Evolutionary conservation across 495 filamentous ascomycete species (phyloP).

Genomic region (Penicillium malachiteum): DNA sequence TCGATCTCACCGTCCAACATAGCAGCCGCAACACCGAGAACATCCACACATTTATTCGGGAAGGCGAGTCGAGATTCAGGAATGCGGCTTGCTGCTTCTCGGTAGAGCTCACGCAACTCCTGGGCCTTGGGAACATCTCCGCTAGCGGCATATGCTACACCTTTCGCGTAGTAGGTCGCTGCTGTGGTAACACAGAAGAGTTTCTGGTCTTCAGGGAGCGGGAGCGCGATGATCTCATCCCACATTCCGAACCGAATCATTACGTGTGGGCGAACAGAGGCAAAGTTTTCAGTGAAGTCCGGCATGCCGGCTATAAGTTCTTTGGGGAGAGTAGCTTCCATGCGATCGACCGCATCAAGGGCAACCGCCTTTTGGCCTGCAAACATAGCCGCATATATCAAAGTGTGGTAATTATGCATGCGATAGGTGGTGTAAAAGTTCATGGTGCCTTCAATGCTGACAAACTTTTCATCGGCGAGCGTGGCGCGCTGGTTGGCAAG

Average conservation of each 20-base stretch:
- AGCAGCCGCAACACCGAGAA: conserved; percentile 53
- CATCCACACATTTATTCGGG: conserved; percentile 59
- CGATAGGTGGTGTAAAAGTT: conserved; percentile 69
- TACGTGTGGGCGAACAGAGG: conserved; percentile 59
- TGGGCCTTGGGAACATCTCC: conserved; percentile 46
- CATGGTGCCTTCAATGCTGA: conserved; percentile 43
- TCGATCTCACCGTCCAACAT: conserved; percentile 69
- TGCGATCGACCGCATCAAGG: conserved; percentile 46
- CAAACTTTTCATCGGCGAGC: conserved; percentile 51
- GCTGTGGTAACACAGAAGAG: conserved; percentile 62
- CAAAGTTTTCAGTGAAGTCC: conserved; percentile 63
- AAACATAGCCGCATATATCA: conserved; percentile 69
- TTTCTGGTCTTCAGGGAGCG: conserved; percentile 46
- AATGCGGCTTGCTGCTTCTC: conserved; percentile 43
- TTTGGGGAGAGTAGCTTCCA: conserved; percentile 55
- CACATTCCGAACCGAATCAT: conserved; percentile 64
- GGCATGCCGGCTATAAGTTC: conserved; percentile 60
- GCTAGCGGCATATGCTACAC: conserved; percentile 58
- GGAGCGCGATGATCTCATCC: conserved; percentile 52
- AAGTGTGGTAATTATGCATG: conserved; percentile 61
- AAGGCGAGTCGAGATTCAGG: conserved; percentile 49
- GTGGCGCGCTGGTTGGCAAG: conserved; percentile 56
- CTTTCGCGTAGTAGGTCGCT: conserved; percentile 59
- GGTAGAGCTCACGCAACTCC: conserved; percentile 41
- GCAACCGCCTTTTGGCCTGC: conserved; percentile 54